Conservation (phyloP, 257 asterid genomes). For the Datura wrightii region DNA sequence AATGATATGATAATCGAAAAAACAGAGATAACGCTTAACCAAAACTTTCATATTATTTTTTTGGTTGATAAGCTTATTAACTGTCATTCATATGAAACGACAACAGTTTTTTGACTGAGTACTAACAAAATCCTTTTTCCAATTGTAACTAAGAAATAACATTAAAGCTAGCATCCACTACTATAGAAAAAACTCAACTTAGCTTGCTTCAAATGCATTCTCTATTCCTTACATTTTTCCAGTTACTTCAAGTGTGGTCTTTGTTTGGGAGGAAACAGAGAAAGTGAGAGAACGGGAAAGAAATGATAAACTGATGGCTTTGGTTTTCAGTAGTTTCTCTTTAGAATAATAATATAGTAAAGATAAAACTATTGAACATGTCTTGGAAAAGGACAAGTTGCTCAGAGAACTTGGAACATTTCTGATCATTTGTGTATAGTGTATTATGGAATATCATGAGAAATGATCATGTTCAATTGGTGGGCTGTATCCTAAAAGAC, state of each 20-base stretch:
- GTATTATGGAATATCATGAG: not conserved
- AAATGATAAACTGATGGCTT: not conserved
- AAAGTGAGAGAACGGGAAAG: not conserved
- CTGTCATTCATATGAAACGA: not conserved
- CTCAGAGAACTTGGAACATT: conserved; percentile 9
- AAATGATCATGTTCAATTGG: not conserved
- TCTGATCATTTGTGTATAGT: not conserved
- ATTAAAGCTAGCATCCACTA: not conserved
- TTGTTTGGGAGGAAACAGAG: not conserved
- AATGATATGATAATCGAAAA: no score
- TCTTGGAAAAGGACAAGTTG: not conserved
- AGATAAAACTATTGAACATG: not conserved
- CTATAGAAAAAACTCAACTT: not conserved
- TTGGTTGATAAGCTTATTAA: not conserved
- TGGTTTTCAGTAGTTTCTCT: not conserved
- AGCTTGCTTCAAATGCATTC: not conserved
- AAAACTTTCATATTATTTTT: not conserved
- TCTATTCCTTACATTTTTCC: not conserved
- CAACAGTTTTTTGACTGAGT: not conserved
- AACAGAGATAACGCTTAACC: not conserved
- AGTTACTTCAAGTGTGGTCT: not conserved
- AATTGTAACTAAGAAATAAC: not conserved
- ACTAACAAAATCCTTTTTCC: not conserved
- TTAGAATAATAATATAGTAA: not conserved
- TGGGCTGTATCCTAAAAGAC: not conserved